Conservation (phyloP, 2,329 filamentous ascomycete genomes). For the Aspergillus aculeatinus region DNA sequence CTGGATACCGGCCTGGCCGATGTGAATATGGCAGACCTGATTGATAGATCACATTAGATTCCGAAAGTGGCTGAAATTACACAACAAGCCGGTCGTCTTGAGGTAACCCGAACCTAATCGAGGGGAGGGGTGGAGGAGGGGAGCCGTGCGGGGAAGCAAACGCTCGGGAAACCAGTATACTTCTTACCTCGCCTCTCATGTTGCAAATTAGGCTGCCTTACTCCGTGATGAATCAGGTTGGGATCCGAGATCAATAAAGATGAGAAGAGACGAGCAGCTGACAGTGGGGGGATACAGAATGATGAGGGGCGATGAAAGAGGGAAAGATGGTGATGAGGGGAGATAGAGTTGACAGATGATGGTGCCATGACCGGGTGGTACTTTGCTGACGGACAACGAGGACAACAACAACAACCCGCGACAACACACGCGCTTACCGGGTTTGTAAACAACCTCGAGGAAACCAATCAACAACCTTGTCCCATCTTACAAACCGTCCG, state of each 20-base stretch:
- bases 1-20: slow-evolving; percentile 67
- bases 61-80: not conserved
- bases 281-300: slow-evolving; percentile 2
- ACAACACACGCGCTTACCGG: slow-evolving; percentile 12
- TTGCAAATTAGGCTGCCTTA: slow-evolving; percentile 16
- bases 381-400: not conserved
- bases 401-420: not conserved
- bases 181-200: slow-evolving; percentile 40
- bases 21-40: slow-evolving; percentile 66
- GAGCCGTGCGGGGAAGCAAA: slow-evolving; percentile 19
- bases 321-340: not conserved
- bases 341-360: slow-evolving; percentile 8
- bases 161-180: slow-evolving; percentile 20
- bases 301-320: slow-evolving; percentile 3
- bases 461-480: slow-evolving; percentile 11
- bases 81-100: not conserved
- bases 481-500: not conserved
- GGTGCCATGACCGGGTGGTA: not conserved
- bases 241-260: not conserved
- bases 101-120: not conserved
- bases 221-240: not conserved
- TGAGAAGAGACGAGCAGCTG: not conserved
- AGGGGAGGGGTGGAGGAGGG: slow-evolving; percentile 21
- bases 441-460: slow-evolving; percentile 10
- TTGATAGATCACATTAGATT: slow-evolving; percentile 13